A percentile compares a stretch with the other conserved stretches of the same genome.
phyloP scores from a whole-genome alignment of 2,329 filamentous ascomycete genomes.

The Penicillium nordicum region DNA sequence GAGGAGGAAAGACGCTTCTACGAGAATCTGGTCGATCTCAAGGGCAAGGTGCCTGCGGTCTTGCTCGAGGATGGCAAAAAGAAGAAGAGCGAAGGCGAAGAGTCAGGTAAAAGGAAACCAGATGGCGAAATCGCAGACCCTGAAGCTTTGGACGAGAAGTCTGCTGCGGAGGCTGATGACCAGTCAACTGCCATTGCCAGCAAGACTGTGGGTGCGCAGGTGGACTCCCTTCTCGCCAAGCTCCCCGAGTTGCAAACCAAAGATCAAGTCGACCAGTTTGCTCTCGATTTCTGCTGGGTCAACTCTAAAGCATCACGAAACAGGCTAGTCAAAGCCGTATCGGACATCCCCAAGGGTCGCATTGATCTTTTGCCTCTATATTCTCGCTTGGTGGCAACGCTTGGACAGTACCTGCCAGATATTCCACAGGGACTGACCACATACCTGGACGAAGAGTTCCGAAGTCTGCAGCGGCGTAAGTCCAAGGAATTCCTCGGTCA shows the following conservation, averaged over 20 bases:
- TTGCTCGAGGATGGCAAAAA: slow-evolving; percentile 92
- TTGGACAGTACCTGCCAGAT: slow-evolving; percentile 91
- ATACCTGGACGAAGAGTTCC: slow-evolving; percentile 93
- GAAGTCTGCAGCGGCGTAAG: slow-evolving; percentile 92
- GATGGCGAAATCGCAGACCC: slow-evolving; percentile 49
- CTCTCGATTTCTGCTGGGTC: slow-evolving; percentile 95
- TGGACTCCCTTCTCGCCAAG: slow-evolving; percentile 81
- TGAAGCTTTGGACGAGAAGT: slow-evolving; percentile 47
- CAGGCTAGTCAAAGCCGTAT: slow-evolving; percentile 83
- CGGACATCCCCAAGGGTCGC: slow-evolving; percentile 91
- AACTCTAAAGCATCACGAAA: slow-evolving; percentile 98
- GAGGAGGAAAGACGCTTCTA: slow-evolving; percentile 98
- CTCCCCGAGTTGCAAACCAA: slow-evolving; percentile 91
- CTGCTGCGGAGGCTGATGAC: slow-evolving; percentile 63
- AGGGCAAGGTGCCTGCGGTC: slow-evolving; percentile 91
- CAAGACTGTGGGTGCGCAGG: slow-evolving; percentile 95
- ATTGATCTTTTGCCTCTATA: slow-evolving; percentile 88
- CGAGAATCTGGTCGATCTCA: slow-evolving; percentile 91
- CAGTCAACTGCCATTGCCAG: slow-evolving; percentile 93
- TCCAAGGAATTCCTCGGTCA: slow-evolving; percentile 96
- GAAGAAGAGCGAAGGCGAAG: slow-evolving; percentile 79
- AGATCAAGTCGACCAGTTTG: slow-evolving; percentile 84
- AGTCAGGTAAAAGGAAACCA: slow-evolving; percentile 73
- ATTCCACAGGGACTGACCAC: slow-evolving; percentile 87
- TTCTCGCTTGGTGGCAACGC: slow-evolving; percentile 85